Percentiles rank a stretch among this genome's conserved stretches.
Evolutionary conservation across 2,329 filamentous ascomycete species (phyloP).

Genomic region (Clonostachys rosea): DNA sequence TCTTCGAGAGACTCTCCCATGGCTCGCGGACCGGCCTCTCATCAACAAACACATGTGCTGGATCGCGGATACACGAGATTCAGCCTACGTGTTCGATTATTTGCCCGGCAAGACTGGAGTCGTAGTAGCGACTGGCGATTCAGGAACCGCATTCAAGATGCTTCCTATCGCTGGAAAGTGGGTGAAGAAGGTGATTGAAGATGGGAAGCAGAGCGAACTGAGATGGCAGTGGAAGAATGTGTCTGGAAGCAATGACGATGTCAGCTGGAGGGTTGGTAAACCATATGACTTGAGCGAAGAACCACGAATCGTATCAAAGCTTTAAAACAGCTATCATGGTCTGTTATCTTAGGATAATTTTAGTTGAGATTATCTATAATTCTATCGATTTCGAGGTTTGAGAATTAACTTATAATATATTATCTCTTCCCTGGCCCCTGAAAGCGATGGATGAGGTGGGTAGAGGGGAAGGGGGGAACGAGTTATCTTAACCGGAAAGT

Average conservation of each 20-base stretch:
- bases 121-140: constrained; percentile 51
- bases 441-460: too few species aligned
- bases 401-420: too few species aligned
- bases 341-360: too few species aligned
- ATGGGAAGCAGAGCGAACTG: constrained; percentile 30
- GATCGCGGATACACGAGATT: constrained; percentile 57
- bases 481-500: too few species aligned
- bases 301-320: constrained; percentile 1
- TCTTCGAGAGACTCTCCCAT: constrained; percentile 45
- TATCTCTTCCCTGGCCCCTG: too few species aligned
- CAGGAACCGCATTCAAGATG: constrained; percentile 60
- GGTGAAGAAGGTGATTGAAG: constrained; percentile 39
- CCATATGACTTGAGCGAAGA: not conserved
- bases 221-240: constrained; percentile 48
- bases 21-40: constrained; percentile 48
- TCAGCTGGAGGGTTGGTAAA: constrained; percentile 25
- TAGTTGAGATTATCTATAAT: too few species aligned
- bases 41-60: constrained; percentile 55
- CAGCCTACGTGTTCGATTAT: constrained; percentile 56
- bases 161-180: constrained; percentile 50
- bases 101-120: constrained; percentile 45
- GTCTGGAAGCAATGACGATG: constrained; percentile 12
- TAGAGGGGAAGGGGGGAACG: too few species aligned
- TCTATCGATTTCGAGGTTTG: too few species aligned
- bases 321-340: constrained; percentile 1